These are phyloP conservation scores for Phoenix roebelenii DNA, from an alignment of 176 grass and related monocot species.

Conservation along the genomic window DNA sequence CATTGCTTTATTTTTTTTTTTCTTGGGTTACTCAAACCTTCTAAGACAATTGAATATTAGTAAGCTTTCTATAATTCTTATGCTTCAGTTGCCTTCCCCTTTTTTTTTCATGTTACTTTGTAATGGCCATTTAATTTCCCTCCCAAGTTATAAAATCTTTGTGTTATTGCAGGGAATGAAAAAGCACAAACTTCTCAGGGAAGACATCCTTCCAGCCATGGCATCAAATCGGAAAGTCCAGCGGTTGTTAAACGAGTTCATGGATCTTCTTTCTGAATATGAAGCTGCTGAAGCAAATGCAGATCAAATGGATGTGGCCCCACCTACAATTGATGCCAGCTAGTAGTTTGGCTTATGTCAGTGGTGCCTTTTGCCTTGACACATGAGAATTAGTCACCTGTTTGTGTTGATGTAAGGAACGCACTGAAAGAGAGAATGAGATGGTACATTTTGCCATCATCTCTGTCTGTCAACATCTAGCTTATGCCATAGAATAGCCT, in stretches of 20 bases:
- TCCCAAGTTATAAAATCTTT: neutral
- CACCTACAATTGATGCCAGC: conserved; percentile 13
- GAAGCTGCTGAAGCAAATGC: conserved; percentile 28
- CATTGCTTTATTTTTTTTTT: no score
- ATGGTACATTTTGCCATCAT: no score
- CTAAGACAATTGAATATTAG: no score
- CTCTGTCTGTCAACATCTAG: no score
- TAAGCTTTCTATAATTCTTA: no score
- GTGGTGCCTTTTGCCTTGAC: no score
- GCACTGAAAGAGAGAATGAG: no score
- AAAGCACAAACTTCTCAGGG: conserved; percentile 75
- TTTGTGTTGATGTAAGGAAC: no score
- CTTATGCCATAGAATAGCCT: no score
- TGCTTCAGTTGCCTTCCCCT: no score
- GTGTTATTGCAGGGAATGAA: conserved; percentile 66
- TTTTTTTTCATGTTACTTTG: neutral
- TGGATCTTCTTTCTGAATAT: conserved; percentile 81
- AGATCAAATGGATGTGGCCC: conserved; percentile 24
- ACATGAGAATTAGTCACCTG: no score
- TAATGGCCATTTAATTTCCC: neutral
- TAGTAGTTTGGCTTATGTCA: neutral
- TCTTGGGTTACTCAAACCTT: no score
- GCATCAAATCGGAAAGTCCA: conserved; percentile 91
- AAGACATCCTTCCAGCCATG: conserved; percentile 83
- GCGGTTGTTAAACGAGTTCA: conserved; percentile 79